Evolutionary conservation across 352 stramenopile genomes (phyloP).

Genomic region (Phytopythium vexans): DNA sequence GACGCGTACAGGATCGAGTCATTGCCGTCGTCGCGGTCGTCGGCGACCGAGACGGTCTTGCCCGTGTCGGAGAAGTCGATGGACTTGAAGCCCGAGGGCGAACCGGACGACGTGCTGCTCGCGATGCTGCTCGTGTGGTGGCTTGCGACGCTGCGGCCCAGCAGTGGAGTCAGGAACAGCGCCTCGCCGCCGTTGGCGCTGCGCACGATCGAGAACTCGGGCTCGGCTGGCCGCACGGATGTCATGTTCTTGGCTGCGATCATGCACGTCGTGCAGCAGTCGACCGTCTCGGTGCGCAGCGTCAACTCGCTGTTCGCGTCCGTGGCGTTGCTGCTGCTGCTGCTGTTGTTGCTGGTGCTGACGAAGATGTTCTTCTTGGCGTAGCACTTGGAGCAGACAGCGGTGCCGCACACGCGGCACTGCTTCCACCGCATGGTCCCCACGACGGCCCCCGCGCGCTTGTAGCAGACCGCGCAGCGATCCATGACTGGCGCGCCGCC

Average conservation of each 20-base stretch:
- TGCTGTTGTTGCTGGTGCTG: background rate
- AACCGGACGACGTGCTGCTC: background rate
- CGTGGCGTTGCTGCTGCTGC: background rate
- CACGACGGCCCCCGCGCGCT: conserved; percentile 1
- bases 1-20: conserved; percentile 2
- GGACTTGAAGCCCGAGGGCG: background rate
- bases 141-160: background rate
- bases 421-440: conserved; percentile 7
- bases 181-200: background rate
- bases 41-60: background rate
- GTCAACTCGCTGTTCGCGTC: background rate
- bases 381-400: conserved; percentile 28
- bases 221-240: conserved; percentile 15
- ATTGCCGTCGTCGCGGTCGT: background rate
- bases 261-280: conserved; percentile 34
- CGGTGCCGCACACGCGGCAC: conserved; percentile 19
- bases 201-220: conserved; percentile 21
- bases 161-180: conserved; percentile 1
- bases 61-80: conserved; percentile 1
- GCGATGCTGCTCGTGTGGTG: background rate
- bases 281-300: conserved; percentile 8
- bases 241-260: conserved; percentile 29
- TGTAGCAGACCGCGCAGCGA: conserved; percentile 4
- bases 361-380: conserved; percentile 10
- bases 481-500: conserved; percentile 1